Evolutionary conservation across 2,329 filamentous ascomycete species (phyloP).

Genomic region (Xylariaceae sp.): DNA sequence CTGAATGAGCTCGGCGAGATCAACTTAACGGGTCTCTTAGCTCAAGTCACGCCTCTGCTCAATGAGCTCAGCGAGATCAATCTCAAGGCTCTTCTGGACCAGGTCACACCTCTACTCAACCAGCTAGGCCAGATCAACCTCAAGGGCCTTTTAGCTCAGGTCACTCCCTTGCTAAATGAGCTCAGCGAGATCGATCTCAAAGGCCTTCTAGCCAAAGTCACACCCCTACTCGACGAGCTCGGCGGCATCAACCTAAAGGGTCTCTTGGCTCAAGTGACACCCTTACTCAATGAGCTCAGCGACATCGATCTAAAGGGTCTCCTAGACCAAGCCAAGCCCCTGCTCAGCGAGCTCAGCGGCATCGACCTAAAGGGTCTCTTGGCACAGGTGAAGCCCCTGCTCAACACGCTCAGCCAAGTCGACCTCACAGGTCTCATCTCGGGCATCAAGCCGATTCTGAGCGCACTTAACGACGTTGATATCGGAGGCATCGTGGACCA

Average conservation of each 20-base stretch:
- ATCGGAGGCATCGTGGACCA: constrained; percentile 33
- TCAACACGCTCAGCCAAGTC: constrained; percentile 19
- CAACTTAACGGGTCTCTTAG: constrained; percentile 23
- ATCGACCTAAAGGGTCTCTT: constrained; percentile 36
- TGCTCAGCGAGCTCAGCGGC: constrained; percentile 21
- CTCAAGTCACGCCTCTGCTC: constrained; percentile 36
- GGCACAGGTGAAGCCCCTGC: constrained; percentile 34
- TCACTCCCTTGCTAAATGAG: constrained; percentile 34
- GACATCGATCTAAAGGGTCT: constrained; percentile 36
- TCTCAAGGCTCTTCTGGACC: constrained; percentile 33
- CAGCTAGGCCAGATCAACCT: background rate
- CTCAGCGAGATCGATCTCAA: constrained; percentile 36
- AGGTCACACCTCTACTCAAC: constrained; percentile 21
- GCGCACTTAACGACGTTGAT: constrained; percentile 30
- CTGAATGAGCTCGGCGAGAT: background rate
- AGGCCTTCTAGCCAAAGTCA: constrained; percentile 31
- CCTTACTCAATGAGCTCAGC: constrained; percentile 29
- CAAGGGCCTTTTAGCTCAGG: constrained; percentile 30
- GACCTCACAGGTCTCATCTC: constrained; percentile 13
- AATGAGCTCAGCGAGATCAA: constrained; percentile 36
- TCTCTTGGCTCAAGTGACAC: constrained; percentile 33
- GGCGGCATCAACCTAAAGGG: constrained; percentile 34
- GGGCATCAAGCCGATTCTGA: background rate
- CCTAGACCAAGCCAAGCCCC: constrained; percentile 25
- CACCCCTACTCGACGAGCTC: constrained; percentile 15